These are phyloP conservation scores for Arachis hypogaea DNA, from an alignment of 306 rosid genomes.

Conservation along the genomic window DNA sequence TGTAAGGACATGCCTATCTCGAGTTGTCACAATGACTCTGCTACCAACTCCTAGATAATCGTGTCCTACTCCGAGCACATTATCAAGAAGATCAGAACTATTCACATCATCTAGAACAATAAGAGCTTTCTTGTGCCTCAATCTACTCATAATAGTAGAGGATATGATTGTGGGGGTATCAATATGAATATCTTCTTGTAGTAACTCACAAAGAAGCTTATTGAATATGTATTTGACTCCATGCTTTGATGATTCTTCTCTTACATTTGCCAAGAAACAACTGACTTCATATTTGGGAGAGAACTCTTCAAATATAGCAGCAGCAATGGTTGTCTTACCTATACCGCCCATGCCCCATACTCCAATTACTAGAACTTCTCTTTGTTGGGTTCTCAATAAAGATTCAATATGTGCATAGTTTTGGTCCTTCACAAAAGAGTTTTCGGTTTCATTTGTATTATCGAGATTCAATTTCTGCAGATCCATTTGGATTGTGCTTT, in stretches of 20 bases:
- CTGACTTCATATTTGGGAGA: neutral
- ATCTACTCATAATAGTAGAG: neutral
- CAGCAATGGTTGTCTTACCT: neutral
- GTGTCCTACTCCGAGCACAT: neutral
- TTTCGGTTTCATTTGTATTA: neutral
- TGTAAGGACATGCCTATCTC: neutral
- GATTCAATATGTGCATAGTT: neutral
- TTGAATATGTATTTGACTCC: neutral
- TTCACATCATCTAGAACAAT: neutral
- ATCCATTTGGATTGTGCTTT: neutral
- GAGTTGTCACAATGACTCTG: neutral
- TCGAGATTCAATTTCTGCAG: neutral
- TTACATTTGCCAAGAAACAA: neutral
- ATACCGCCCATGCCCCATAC: neutral
- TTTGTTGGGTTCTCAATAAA: neutral
- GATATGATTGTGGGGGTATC: neutral
- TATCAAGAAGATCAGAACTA: neutral
- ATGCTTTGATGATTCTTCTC: neutral
- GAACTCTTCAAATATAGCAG: neutral
- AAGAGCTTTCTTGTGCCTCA: neutral
- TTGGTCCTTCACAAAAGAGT: neutral
- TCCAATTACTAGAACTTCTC: neutral
- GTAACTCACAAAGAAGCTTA: neutral
- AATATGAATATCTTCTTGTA: neutral
- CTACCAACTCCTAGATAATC: neutral